phyloP scores from a whole-genome alignment of 441 rosid species.

The Populus hybrid region DNA sequence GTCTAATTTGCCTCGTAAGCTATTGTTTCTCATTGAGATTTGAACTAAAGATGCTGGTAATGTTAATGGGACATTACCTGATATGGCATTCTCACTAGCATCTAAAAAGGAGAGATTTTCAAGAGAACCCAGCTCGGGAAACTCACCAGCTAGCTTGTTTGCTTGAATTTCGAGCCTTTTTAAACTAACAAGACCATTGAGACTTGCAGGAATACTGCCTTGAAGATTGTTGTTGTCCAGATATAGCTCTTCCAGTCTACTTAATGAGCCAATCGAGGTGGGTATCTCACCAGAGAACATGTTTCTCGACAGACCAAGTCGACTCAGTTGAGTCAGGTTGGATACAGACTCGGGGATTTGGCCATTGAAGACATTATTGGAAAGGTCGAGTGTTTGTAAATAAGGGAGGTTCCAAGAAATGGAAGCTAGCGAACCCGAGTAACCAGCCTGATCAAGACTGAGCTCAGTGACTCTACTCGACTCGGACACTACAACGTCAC shows the following conservation, averaged over 20 bases:
- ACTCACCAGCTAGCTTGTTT: conserved; percentile 39
- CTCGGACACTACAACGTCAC: conserved; percentile 46
- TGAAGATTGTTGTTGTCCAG: conserved; percentile 46
- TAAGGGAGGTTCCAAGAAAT: conserved; percentile 45
- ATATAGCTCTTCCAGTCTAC: conserved; percentile 44
- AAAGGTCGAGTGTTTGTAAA: conserved; percentile 45
- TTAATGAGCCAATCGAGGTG: conserved; percentile 36
- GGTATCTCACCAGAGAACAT: conserved; percentile 45
- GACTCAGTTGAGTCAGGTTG: conserved; percentile 37
- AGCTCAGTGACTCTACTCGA: conserved; percentile 64
- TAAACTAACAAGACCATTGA: conserved; percentile 28
- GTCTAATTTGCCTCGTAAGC: conserved; percentile 31
- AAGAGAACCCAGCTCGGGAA: conserved; percentile 44
- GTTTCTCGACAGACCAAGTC: conserved; percentile 47
- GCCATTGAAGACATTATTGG: conserved; percentile 44
- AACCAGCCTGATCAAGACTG: conserved; percentile 70
- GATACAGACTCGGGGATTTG: conserved; percentile 38
- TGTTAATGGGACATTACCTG: conserved; percentile 33
- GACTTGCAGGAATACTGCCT: conserved; percentile 39
- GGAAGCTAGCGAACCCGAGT: conserved; percentile 45
- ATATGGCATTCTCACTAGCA: conserved; percentile 44
- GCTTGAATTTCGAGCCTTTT: conserved; percentile 52
- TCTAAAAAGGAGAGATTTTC: conserved; percentile 42
- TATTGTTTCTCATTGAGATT: conserved; percentile 49
- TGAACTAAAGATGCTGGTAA: conserved; percentile 43